Percentiles rank a stretch among this genome's conserved stretches.
Conservation (phyloP, 2,329 filamentous ascomycete species). For the Fusarium papillatum region DNA sequence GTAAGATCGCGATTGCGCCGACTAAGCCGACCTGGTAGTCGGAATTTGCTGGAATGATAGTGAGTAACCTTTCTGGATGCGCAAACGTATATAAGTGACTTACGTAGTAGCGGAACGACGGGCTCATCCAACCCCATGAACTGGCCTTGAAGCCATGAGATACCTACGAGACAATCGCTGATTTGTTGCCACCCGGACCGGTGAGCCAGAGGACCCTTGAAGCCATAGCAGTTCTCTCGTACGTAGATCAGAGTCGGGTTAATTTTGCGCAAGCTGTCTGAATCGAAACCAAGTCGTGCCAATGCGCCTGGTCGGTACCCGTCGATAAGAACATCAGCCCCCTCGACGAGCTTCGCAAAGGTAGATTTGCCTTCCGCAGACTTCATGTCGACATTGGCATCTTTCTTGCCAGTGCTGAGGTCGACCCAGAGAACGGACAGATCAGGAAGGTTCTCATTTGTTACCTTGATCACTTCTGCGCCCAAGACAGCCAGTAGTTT, state of each 20-base stretch:
- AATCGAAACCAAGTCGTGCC: slow-evolving; percentile 48
- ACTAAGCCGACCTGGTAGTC: slow-evolving; percentile 42
- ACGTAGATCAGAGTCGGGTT: slow-evolving; percentile 48
- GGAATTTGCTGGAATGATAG: slow-evolving; percentile 28
- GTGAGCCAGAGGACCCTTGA: slow-evolving; percentile 47
- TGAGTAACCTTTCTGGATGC: background rate
- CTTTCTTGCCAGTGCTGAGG: slow-evolving; percentile 51
- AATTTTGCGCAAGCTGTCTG: slow-evolving; percentile 17
- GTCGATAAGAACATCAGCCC: slow-evolving; percentile 51
- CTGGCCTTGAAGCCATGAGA: slow-evolving; percentile 52
- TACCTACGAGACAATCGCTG: slow-evolving; percentile 52
- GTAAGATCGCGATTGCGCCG: slow-evolving; percentile 33
- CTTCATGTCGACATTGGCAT: slow-evolving; percentile 49
- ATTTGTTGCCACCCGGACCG: slow-evolving; percentile 55
- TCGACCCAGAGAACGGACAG: slow-evolving; percentile 48
- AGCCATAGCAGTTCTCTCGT: slow-evolving; percentile 53
- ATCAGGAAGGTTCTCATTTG: slow-evolving; percentile 48
- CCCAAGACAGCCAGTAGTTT: slow-evolving; percentile 49
- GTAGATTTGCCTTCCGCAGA: slow-evolving; percentile 42
- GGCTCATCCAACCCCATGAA: slow-evolving; percentile 52
- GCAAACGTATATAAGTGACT: background rate
- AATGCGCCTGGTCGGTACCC: slow-evolving; percentile 51
- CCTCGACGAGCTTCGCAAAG: slow-evolving; percentile 41
- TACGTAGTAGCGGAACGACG: slow-evolving; percentile 39
- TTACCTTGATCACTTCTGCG: slow-evolving; percentile 50